Percentiles rank a stretch among this genome's conserved stretches.
Evolutionary conservation across 2,329 filamentous ascomycete genomes (phyloP).

Genomic region (Dactylonectria macrodidyma): DNA sequence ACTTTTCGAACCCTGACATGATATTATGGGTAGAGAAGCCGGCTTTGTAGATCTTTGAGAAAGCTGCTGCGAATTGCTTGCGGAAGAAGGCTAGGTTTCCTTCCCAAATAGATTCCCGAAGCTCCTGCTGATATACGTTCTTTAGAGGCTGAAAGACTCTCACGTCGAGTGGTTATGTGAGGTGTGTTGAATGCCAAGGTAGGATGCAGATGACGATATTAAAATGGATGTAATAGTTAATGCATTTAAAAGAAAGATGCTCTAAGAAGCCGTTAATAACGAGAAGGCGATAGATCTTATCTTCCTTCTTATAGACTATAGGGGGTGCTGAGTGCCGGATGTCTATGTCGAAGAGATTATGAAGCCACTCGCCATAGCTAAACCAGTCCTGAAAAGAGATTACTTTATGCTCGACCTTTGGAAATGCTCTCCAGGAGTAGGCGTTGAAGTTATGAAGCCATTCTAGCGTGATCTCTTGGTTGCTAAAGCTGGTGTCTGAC

Average conservation of each 20-base stretch:
- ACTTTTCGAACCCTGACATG: neutral
- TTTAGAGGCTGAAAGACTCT: neutral
- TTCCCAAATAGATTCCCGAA: conserved; percentile 2
- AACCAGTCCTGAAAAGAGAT: conserved; percentile 7
- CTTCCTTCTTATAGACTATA: neutral
- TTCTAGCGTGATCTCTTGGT: neutral
- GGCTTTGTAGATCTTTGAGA: neutral
- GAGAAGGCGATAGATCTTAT: neutral
- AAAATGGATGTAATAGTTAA: conserved; percentile 4
- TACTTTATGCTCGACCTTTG: neutral
- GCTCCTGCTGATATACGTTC: neutral
- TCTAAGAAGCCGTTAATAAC: neutral
- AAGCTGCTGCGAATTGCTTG: neutral
- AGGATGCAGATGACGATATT: conserved; percentile 3
- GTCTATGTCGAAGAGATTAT: neutral
- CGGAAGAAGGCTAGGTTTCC: neutral
- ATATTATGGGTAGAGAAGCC: neutral
- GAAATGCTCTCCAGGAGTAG: neutral
- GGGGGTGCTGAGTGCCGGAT: neutral
- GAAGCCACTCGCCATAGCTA: conserved; percentile 9
- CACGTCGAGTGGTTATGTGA: neutral
- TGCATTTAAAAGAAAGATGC: neutral
- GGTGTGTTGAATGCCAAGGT: neutral
- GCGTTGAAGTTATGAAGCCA: neutral
- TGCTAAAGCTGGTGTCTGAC: conserved; percentile 13